A percentile compares a stretch with the other conserved stretches of the same genome.
Conservation (phyloP, 495 filamentous ascomycete genomes). For the Podospora tetraspora region DNA sequence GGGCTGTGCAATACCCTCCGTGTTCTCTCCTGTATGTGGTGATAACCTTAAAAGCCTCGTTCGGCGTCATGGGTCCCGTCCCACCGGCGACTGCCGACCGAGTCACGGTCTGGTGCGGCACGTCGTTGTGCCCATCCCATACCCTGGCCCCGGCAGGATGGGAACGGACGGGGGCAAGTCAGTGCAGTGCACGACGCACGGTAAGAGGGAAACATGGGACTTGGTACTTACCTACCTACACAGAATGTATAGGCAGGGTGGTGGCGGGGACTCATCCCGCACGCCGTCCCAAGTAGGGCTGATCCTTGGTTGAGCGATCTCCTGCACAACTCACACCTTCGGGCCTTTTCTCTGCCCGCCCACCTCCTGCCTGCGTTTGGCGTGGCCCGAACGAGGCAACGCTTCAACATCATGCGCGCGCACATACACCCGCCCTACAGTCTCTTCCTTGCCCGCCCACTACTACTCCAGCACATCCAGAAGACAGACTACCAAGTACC, state of each 20-base stretch:
- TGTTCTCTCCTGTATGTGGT: neutral
- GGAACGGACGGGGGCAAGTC: neutral
- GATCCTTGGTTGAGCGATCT: neutral
- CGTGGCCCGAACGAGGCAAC: neutral
- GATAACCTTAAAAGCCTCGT: neutral
- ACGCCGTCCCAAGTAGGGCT: neutral
- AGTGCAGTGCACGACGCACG: neutral
- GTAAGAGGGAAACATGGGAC: neutral
- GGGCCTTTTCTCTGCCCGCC: neutral
- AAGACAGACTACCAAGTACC: neutral
- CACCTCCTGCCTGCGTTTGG: neutral
- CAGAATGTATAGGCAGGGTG: neutral
- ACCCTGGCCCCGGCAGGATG: neutral
- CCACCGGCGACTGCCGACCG: neutral
- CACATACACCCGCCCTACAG: neutral
- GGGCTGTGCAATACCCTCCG: neutral
- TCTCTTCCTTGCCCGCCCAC: neutral
- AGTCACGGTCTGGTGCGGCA: neutral
- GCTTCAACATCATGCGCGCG: neutral
- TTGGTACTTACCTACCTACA: neutral
- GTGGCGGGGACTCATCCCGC: neutral
- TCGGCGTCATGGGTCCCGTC: neutral
- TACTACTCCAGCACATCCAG: neutral
- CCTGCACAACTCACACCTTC: neutral
- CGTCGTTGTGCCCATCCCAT: neutral